Conservation (phyloP, 148 eudicot genomes). For the Rhododendron molle region DNA sequence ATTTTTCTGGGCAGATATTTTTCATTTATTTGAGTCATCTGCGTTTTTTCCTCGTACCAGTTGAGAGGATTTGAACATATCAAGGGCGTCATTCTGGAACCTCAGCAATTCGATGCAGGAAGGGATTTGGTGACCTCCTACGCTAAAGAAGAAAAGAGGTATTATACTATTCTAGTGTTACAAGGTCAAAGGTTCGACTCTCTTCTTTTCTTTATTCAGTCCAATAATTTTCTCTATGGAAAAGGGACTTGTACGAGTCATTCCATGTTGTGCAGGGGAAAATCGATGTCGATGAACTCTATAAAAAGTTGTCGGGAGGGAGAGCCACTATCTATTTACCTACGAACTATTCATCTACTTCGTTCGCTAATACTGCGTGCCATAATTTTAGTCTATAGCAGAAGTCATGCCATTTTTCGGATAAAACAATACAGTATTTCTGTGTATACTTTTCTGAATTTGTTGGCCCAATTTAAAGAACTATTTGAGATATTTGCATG, state of each 20-base stretch:
- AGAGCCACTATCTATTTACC: conserved; percentile 12
- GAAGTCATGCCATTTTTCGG: not conserved
- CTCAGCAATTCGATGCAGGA: conserved; percentile 54
- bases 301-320: conserved; percentile 32
- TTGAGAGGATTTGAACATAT: conserved; percentile 80
- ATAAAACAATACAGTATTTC: not conserved
- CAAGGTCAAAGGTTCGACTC: conserved; percentile 30
- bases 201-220: not conserved
- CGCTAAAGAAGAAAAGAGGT: conserved; percentile 80
- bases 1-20: too few species aligned
- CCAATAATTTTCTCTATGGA: not conserved
- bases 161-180: conserved; percentile 57
- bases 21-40: not conserved
- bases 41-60: conserved; percentile 28
- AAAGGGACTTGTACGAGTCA: not conserved
- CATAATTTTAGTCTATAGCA: not conserved
- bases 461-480: not conserved
- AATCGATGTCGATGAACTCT: conserved; percentile 71
- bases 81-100: conserved; percentile 72
- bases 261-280: conserved; percentile 39
- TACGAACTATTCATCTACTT: not conserved
- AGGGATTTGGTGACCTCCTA: conserved; percentile 75
- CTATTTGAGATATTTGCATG: not conserved
- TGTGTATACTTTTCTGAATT: not conserved
- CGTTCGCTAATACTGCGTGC: not conserved